A percentile compares a stretch with the other conserved stretches of the same genome.
Conservation (phyloP, 179 eudicot species). For the Beta corolliflora region DNA sequence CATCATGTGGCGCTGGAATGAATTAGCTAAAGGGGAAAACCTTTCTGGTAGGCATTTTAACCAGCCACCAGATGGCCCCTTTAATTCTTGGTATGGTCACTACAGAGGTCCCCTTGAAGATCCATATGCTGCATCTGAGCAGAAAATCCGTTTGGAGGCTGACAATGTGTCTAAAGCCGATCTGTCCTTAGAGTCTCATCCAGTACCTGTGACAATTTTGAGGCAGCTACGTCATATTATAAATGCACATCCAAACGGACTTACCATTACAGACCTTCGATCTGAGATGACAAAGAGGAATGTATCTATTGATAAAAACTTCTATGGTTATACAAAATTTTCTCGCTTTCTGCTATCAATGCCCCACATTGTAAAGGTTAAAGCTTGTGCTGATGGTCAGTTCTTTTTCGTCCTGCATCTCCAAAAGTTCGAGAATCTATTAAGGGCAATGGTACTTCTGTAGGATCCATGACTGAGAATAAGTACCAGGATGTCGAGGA, state of each 20-base stretch:
- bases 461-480: constrained; percentile 27
- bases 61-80: constrained; percentile 98
- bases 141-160: constrained; percentile 27
- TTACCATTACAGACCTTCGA: constrained; percentile 47
- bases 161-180: constrained; percentile 44
- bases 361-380: constrained; percentile 62
- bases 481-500: constrained; percentile 25
- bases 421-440: constrained; percentile 28
- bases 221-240: constrained; percentile 53
- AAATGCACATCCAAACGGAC: constrained; percentile 29
- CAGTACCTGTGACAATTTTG: constrained; percentile 61
- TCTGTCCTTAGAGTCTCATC: constrained; percentile 37
- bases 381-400: constrained; percentile 44
- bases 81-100: constrained; percentile 93
- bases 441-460: constrained; percentile 26
- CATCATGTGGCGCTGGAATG: constrained; percentile 93
- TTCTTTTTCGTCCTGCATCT: constrained; percentile 34
- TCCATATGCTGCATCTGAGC: constrained; percentile 56
- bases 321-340: constrained; percentile 70
- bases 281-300: constrained; percentile 40
- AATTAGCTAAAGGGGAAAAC: constrained; percentile 67
- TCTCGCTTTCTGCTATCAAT: constrained; percentile 63
- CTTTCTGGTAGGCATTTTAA: constrained; percentile 79
- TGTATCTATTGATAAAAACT: constrained; percentile 50
- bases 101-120: constrained; percentile 71